Evolutionary conservation across 2,329 filamentous ascomycete genomes (phyloP).

Genomic region (Penicillium sp.): DNA sequence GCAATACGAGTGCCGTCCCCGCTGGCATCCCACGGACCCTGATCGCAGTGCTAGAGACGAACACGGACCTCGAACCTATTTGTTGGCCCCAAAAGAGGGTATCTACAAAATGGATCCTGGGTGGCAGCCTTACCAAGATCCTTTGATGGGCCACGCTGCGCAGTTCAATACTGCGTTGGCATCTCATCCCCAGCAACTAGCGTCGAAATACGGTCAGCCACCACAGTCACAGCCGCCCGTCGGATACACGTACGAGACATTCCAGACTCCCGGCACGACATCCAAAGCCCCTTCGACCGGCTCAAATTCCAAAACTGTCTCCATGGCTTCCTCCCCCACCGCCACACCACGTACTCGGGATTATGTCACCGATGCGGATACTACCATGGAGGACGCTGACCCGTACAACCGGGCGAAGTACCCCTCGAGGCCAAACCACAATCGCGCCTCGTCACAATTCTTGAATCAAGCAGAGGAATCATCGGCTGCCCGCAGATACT

Average conservation of each 20-base stretch:
- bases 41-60: constrained; percentile 29
- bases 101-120: constrained; percentile 50
- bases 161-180: constrained; percentile 60
- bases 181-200: constrained; percentile 49
- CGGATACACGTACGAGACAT: constrained; percentile 67
- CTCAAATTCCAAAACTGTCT: constrained; percentile 49
- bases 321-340: constrained; percentile 59
- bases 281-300: constrained; percentile 35
- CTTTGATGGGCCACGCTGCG: constrained; percentile 58
- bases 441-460: constrained; percentile 70
- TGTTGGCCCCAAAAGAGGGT: constrained; percentile 28
- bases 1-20: constrained; percentile 31
- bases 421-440: constrained; percentile 70
- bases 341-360: constrained; percentile 62
- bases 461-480: constrained; percentile 68
- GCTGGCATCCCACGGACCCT: constrained; percentile 26
- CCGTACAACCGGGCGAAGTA: constrained; percentile 85
- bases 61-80: constrained; percentile 15
- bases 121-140: constrained; percentile 68
- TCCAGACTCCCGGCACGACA: constrained; percentile 49
- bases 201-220: constrained; percentile 50
- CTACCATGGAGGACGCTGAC: constrained; percentile 86
- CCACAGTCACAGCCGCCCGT: constrained; percentile 53
- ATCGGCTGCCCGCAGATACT: constrained; percentile 84
- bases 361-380: constrained; percentile 65